Percentiles rank a stretch among this genome's conserved stretches.
phyloP scores from a whole-genome alignment of 2,329 filamentous ascomycete species.

The Aspergillus sclerotialis region DNA sequence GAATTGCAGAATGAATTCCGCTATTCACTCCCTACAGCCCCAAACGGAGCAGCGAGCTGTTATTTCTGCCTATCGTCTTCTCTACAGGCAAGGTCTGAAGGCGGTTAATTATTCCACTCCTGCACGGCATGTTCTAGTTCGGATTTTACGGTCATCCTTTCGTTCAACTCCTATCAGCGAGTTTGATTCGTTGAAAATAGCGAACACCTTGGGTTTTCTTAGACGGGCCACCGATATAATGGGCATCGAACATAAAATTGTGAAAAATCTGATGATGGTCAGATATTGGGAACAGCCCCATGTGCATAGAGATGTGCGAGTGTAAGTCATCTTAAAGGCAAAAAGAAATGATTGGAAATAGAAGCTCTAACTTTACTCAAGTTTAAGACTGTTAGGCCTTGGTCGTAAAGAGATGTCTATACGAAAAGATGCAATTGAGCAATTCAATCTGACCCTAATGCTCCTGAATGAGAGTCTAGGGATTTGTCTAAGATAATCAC shows the following conservation, averaged over 20 bases:
- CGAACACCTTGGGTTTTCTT: slow-evolving; percentile 42
- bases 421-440: slow-evolving; percentile 29
- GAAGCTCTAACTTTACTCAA: slow-evolving; percentile 17
- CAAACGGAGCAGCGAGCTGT: slow-evolving; percentile 24
- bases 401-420: slow-evolving; percentile 19
- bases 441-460: slow-evolving; percentile 39
- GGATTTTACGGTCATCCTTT: slow-evolving; percentile 37
- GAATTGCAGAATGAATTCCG: no score
- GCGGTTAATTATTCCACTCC: slow-evolving; percentile 53
- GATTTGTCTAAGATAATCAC: slow-evolving; percentile 33
- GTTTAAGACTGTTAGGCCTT: slow-evolving; percentile 22
- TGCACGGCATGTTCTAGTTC: slow-evolving; percentile 46
- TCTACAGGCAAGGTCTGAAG: slow-evolving; percentile 48
- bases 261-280: slow-evolving; percentile 39
- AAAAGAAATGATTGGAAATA: slow-evolving; percentile 6
- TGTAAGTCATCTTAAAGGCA: slow-evolving; percentile 19
- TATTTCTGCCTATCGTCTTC: slow-evolving; percentile 49
- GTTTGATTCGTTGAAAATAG: slow-evolving; percentile 33
- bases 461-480: slow-evolving; percentile 43
- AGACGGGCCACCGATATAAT: slow-evolving; percentile 30
- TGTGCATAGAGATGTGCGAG: slow-evolving; percentile 21
- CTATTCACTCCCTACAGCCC: background rate
- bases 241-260: slow-evolving; percentile 41
- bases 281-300: slow-evolving; percentile 37
- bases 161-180: slow-evolving; percentile 27